Evolutionary conservation across 1,284 basidiomycete species (phyloP), one percentile per base, ranked within the genome.

Genomic region (Rhodotorula sp.): DNA sequence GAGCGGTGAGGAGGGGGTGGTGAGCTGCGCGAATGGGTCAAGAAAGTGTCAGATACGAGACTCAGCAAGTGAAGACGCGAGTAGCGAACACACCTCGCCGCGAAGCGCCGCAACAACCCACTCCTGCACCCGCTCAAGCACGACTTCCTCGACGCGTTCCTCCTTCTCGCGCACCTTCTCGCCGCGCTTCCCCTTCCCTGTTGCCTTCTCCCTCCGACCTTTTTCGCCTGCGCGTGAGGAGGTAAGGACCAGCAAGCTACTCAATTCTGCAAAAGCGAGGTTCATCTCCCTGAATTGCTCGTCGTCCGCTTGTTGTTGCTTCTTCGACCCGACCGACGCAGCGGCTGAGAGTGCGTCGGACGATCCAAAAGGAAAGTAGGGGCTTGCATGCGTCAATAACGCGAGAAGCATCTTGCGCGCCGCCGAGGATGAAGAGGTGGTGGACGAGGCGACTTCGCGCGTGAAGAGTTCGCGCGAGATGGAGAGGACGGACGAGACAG

Each of bases 341-440:
- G 44, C 24, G 87, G 39, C 61, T 49, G 24, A 59, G 52, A 81
- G 76, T 27, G 76, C 68, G 34, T 76, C 79, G 69, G 76, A 79
- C 29, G 81, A 77, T 34, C 80, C 83, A 79, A 91, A 92, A 2
- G 93, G 92, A 79, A 96, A 95, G 81, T 93, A 93, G 2, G 87
- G 84, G 2, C 86, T 81, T 84, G 94, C 89, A 76, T 90, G 87
- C 15, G 83, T 83, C 0, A 93, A 81, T 29, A 93, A 80, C n/a
- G 80, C 79, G 60, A 82, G 82, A 36, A 92, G 81, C 76, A 55
- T 80, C 59, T 75, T 74, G 60, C 58, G 61, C 48, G 69, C 64
- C 46, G 19, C 29, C 4, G 8, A 39, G 30, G 54, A 39, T 15
- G 59, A 34, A 24, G 64, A 24, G 19, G 34, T 15, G 3, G 30